Evolutionary conservation across 192 early-diverging fungal species (phyloP), one percentile per base, ranked within the genome.

Genomic region (Entrophospora sp.): DNA sequence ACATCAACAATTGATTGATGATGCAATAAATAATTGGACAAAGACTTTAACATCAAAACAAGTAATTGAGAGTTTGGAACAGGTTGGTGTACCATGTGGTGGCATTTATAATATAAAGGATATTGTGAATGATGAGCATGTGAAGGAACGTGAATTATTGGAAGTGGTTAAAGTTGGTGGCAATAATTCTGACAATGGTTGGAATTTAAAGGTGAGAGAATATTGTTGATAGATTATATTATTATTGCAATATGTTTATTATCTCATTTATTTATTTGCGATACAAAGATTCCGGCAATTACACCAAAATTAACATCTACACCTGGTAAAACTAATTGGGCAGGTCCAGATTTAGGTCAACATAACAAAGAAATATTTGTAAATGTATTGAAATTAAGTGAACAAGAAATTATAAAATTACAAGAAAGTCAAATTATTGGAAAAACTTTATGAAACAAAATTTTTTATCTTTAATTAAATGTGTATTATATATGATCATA

Each of bases 271-370:
- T 4, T 5, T 24, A n/a, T n/a, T n/a, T n/a, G n/a, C n/a, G n/a
- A n/a, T n/a, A n/a, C n/a, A n/a, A n/a, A 71, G 72, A 48, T 75
- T n/a, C 73, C 77, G 8, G 79, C 64, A 28, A 72, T 79, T 38
- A 52, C 69, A n/a, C 79, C 79, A 24, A 66, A 69, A 25, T 37
- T 80, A 8, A 58, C 35, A 10, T 55, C 38, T 1, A 80, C 79
- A 16, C 79, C 79, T 34, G 79, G 79, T 42, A 64, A 58, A 55
- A 80, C 77, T n/a, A 51, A 65, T 64, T 80, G 79, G 79, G 73
- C 77, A 37, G 77, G 77, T 8, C 77, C 79, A 6, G 79, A 80
- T 61, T 62, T 80, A 4, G 79, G 79, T 0, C 43, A 65, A 31
- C 79, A 80, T 63, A 80, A 72, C 6, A 31, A 46, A 3, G 69